A percentile compares a stretch with the other conserved stretches of the same genome.
phyloP scores from a whole-genome alignment of 176 grass and related monocot genomes.

The Dactylis glomerata region DNA sequence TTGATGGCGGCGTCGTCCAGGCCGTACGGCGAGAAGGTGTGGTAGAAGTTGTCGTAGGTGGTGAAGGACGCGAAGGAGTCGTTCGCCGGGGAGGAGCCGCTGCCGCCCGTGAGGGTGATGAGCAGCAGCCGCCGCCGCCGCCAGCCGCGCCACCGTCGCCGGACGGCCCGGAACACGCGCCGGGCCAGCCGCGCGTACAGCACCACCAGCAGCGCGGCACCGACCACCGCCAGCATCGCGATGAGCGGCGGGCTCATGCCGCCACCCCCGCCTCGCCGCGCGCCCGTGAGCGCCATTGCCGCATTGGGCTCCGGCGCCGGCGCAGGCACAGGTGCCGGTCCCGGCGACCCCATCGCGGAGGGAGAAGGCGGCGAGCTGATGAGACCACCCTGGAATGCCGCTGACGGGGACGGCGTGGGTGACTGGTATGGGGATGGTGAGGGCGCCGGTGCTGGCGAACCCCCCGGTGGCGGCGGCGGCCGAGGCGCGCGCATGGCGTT shows the following conservation, averaged over 20 bases:
- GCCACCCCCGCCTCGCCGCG: background rate
- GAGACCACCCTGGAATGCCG: background rate
- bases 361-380: slow-evolving; percentile 37
- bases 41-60: slow-evolving; percentile 53
- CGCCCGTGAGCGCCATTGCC: background rate
- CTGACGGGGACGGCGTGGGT: slow-evolving; percentile 15
- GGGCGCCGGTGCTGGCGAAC: background rate
- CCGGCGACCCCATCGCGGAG: background rate
- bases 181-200: slow-evolving; percentile 76
- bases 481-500: slow-evolving; percentile 21
- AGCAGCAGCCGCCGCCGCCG: slow-evolving; percentile 32
- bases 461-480: background rate
- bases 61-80: slow-evolving; percentile 42
- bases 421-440: slow-evolving; percentile 16
- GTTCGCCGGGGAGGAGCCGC: slow-evolving; percentile 12
- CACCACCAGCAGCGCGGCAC: slow-evolving; percentile 86
- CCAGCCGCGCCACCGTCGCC: slow-evolving; percentile 32
- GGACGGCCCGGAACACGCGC: slow-evolving; percentile 44
- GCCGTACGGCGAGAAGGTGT: slow-evolving; percentile 68
- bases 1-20: slow-evolving; percentile 83
- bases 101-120: slow-evolving; percentile 25
- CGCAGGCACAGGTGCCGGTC: background rate
- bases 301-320: slow-evolving; percentile 13
- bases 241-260: slow-evolving; percentile 88
- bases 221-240: slow-evolving; percentile 91